A percentile compares a stretch with the other conserved stretches of the same genome.
phyloP scores from a whole-genome alignment of 805 yeast species.

The Starmerella bombicola region DNA sequence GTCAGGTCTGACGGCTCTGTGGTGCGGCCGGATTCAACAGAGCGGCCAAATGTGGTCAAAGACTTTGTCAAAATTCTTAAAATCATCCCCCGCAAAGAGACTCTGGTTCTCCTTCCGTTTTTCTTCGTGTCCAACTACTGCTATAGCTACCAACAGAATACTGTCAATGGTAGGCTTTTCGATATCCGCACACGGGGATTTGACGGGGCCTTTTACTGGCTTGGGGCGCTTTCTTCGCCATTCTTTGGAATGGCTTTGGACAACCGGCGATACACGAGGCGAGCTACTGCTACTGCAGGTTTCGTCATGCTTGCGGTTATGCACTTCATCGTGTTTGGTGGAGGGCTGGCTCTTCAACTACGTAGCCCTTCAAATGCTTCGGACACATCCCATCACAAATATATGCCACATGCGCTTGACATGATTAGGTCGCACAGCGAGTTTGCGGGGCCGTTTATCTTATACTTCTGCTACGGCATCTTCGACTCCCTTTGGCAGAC shows the following conservation, averaged over 20 bases:
- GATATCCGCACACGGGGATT: constrained; percentile 49
- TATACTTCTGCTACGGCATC: constrained; percentile 50
- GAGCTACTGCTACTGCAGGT: constrained; percentile 37
- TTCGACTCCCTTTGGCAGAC: constrained; percentile 52
- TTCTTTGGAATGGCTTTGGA: constrained; percentile 41
- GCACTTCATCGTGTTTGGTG: constrained; percentile 46
- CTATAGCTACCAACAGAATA: constrained; percentile 53
- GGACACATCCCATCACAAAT: constrained; percentile 27
- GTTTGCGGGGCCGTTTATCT: constrained; percentile 48
- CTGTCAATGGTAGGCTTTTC: constrained; percentile 43
- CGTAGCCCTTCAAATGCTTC: constrained; percentile 8
- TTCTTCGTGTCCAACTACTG: constrained; percentile 55
- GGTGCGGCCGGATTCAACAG: constrained; percentile 2
- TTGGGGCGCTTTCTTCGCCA: constrained; percentile 44
- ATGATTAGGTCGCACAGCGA: constrained; percentile 38
- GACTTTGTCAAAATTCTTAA: constrained; percentile 33
- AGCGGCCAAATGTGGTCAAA: constrained; percentile 29
- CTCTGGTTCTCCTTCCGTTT: constrained; percentile 45
- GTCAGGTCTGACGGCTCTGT: constrained; percentile 15
- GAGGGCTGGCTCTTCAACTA: constrained; percentile 40
- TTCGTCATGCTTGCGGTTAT: constrained; percentile 31
- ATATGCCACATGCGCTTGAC: constrained; percentile 21
- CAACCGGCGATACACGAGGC: constrained; percentile 31
- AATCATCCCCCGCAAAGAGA: constrained; percentile 32
- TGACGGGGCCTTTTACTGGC: constrained; percentile 50